Conservation (phyloP, 176 grass and related monocot genomes). For the Thalia dealbata region DNA sequence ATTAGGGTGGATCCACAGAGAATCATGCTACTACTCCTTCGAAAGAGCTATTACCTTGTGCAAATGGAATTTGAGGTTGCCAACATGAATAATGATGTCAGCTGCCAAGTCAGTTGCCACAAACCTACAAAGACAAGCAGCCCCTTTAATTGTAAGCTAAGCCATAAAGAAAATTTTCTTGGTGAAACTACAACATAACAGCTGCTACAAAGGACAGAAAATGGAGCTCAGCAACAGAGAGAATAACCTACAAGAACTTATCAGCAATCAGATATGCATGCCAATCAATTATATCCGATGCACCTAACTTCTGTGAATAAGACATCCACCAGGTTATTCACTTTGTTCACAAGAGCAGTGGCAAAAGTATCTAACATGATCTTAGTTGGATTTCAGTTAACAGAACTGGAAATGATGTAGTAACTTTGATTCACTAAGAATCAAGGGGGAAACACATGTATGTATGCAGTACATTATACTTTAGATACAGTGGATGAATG, state of each 20-base stretch:
- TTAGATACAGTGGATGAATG: neutral
- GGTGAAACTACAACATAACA: neutral
- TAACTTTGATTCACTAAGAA: neutral
- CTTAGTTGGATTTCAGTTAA: too few relatives aligned
- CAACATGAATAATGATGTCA: slow-evolving; percentile 66
- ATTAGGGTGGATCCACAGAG: neutral
- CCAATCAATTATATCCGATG: too few relatives aligned
- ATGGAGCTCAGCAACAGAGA: neutral
- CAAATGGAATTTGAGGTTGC: slow-evolving; percentile 67
- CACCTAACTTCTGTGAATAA: too few relatives aligned
- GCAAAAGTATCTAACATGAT: too few relatives aligned
- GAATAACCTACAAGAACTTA: neutral
- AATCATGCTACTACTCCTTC: neutral
- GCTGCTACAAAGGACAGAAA: neutral
- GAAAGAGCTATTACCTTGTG: slow-evolving; percentile 66
- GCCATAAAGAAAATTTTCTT: neutral
- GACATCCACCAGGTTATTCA: too few relatives aligned
- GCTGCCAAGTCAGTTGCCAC: slow-evolving; percentile 51
- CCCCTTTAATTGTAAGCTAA: neutral
- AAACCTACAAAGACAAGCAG: slow-evolving; percentile 46
- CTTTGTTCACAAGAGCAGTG: too few relatives aligned
- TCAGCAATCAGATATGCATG: too few relatives aligned
- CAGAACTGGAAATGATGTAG: too few relatives aligned
- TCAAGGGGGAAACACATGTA: neutral
- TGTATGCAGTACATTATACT: neutral